Evolutionary conservation across 2,329 filamentous ascomycete species (phyloP).

Genomic region (Botrytis porri): DNA sequence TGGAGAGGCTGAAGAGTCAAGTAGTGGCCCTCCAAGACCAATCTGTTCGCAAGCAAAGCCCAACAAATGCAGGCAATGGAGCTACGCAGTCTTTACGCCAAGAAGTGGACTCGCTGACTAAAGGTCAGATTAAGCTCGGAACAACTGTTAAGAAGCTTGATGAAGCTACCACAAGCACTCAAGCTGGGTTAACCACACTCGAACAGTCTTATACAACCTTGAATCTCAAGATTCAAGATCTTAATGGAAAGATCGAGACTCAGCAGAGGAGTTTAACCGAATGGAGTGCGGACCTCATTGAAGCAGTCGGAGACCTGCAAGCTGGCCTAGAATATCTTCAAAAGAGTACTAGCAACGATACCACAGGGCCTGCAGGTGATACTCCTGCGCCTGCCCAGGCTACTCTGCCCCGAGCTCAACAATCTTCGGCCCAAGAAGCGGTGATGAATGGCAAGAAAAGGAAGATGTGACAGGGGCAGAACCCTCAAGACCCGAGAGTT

Average conservation of each 20-base stretch:
- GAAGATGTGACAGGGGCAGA: neutral
- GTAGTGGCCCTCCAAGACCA: neutral
- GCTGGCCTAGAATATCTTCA: neutral
- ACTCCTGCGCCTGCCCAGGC: too few relatives aligned
- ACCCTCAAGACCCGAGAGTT: neutral
- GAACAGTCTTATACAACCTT: neutral
- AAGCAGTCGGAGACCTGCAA: neutral
- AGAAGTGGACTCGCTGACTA: slow-evolving; percentile 6
- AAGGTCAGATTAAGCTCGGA: neutral
- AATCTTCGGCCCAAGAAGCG: neutral
- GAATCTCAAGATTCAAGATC: neutral
- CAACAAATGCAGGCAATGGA: neutral
- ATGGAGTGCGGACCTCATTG: neutral
- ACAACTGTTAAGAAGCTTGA: neutral
- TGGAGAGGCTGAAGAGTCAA: neutral
- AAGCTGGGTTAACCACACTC: neutral
- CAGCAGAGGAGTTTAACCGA: neutral
- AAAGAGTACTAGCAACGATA: neutral
- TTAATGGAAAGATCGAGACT: neutral
- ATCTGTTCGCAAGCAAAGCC: neutral
- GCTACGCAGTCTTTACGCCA: slow-evolving; percentile 9
- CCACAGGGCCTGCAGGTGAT: neutral
- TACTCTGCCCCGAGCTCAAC: too few relatives aligned
- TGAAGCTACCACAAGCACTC: neutral
- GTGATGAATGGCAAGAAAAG: neutral